Evolutionary conservation across 1,284 basidiomycete species (phyloP).

Genomic region (Tylopilus sp.): DNA sequence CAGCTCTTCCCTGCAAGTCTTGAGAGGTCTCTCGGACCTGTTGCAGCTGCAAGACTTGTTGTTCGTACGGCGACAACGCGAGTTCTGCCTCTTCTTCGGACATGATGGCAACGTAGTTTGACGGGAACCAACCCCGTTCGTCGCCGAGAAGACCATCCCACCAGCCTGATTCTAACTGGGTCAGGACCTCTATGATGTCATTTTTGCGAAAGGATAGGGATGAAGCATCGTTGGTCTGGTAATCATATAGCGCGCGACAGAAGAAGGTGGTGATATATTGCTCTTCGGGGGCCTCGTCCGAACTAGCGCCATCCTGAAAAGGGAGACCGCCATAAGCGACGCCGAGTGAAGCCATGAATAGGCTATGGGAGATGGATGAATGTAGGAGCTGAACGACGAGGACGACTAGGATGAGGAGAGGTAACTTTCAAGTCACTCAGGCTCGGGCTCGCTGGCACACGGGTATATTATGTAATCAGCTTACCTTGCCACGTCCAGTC

Average conservation of each 20-base stretch:
- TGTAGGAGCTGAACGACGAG: constrained; percentile 4
- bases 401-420: constrained; percentile 13
- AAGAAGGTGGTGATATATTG: constrained; percentile 68
- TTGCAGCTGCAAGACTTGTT: constrained; percentile 25
- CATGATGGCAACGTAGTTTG: constrained; percentile 85
- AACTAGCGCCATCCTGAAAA: constrained; percentile 23
- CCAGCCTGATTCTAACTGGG: constrained; percentile 90
- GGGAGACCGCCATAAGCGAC: constrained; percentile 22
- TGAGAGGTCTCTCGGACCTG: constrained; percentile 16
- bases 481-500: constrained; percentile 14
- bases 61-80: constrained; percentile 51
- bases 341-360: constrained; percentile 27
- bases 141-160: constrained; percentile 94
- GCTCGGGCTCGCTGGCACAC: constrained; percentile 13
- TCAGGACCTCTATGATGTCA: constrained; percentile 92
- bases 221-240: constrained; percentile 80
- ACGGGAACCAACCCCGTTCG: constrained; percentile 95
- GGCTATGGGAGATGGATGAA: background rate
- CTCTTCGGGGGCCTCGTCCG: constrained; percentile 44
- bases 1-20: constrained; percentile 16
- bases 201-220: constrained; percentile 83
- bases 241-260: constrained; percentile 91
- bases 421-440: constrained; percentile 17
- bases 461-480: constrained; percentile 25
- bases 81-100: constrained; percentile 75